Base-by-base conservation (phyloP, 1,284 basidiomycete genomes). In the Cryptococcus hybrid region DNA sequence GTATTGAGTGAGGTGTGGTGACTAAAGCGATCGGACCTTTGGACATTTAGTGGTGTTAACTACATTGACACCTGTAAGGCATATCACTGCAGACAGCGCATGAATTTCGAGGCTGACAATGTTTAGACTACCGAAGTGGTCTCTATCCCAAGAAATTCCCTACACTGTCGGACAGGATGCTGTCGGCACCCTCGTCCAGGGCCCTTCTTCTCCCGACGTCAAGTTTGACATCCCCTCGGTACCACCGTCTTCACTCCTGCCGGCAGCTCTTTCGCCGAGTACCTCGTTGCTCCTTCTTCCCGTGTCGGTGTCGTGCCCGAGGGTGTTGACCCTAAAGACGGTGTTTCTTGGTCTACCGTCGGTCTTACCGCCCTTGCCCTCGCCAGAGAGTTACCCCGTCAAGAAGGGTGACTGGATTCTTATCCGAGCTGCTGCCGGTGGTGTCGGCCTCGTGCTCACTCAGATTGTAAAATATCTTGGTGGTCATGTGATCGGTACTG, bases 401-500 rank as follows among this genome's bases (percentile, higher is more conserved):
- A 84, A 93, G 76, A 71, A 77, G 60, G 81, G 80, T 5, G 81
- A 84, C 63, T 80, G 71, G 65, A 70, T 80, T 6, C 67, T 80
- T 47, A 68, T 97, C 12, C 90, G 95, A 72, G 94, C 95, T 11
- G 85, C 95, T 13, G 93, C 95, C 0, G 95, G 95, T 34, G 84
- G 84, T 12, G 78, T 84, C 0, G 85, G 84, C 0, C 70, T 82
- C 0, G 64, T 82, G 11, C 73, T 84, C 5, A 78, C 76, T 48
- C 83, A 84, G 69, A 79, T 65, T 79, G 84, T 60, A 47, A 73
- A 71, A 44, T 67, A 80, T 51, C 65, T 80, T 43, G 94, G 95
- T 12, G 93, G 89, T 1, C 87, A 85, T 8, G 91, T 97, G 30
- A 96, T 99, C 66, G 95, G 91, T 1, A 97, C 93, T n/a, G 91